Evolutionary conservation across 1,139 yeast species (phyloP).

Genomic region (Lodderomyces parapsilosis): DNA sequence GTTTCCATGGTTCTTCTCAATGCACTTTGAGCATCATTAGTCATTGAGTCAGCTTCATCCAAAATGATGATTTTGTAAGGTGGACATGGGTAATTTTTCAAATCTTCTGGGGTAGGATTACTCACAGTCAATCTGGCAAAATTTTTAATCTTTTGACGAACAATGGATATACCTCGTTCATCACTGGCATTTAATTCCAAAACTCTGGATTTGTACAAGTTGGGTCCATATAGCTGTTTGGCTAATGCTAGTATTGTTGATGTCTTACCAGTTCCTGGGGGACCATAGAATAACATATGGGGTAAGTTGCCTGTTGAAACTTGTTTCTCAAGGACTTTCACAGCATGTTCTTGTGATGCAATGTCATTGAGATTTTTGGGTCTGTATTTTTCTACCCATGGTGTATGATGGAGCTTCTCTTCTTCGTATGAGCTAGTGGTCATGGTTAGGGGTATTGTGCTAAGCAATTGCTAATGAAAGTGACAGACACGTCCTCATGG

Average conservation of each 20-base stretch:
- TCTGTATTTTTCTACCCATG: conserved; percentile 82
- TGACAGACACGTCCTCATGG: conserved; percentile 7
- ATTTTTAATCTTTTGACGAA: conserved; percentile 86
- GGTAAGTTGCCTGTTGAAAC: conserved; percentile 72
- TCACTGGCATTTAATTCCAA: conserved; percentile 94
- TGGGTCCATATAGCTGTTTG: conserved; percentile 75
- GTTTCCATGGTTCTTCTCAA: conserved; percentile 95
- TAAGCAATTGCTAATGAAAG: background rate
- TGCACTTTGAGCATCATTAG: conserved; percentile 97
- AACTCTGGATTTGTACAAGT: conserved; percentile 69
- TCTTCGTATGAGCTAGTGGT: conserved; percentile 31
- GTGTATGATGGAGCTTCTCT: conserved; percentile 53
- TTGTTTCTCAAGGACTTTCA: conserved; percentile 78
- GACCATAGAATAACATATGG: conserved; percentile 94
- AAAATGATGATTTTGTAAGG: conserved; percentile 84
- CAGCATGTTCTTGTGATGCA: conserved; percentile 89
- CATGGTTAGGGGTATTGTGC: conserved; percentile 6
- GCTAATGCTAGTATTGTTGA: conserved; percentile 90
- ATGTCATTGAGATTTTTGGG: conserved; percentile 85
- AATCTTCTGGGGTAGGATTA: conserved; percentile 68
- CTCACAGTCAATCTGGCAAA: conserved; percentile 89
- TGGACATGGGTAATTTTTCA: conserved; percentile 83
- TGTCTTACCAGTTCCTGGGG: conserved; percentile 97
- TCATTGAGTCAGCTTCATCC: conserved; percentile 98
- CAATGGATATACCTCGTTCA: conserved; percentile 93